Percentiles rank a stretch among this genome's conserved stretches.
phyloP scores from a whole-genome alignment of 805 yeast species.

The Alloascoidea hylecoeti region DNA sequence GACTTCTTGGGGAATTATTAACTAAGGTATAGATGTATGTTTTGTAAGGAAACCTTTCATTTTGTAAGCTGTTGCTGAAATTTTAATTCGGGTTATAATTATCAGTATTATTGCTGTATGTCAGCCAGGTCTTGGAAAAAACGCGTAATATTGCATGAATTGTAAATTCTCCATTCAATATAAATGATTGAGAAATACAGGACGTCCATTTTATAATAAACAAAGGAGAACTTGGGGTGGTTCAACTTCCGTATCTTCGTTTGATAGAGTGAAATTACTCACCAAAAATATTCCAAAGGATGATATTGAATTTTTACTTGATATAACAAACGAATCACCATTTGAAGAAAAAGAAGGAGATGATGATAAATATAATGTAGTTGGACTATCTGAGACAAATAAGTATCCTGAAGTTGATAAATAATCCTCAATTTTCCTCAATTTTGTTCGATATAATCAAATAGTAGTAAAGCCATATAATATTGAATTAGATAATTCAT shows the following conservation, averaged over 20 bases:
- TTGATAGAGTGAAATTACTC: too few relatives aligned
- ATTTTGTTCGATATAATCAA: conserved; percentile 37
- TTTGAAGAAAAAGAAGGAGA: conserved; percentile 15
- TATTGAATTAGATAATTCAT: conserved; percentile 36
- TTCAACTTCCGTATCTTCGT: conserved; percentile 31
- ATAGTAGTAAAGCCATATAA: conserved; percentile 49
- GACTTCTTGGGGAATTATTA: too few relatives aligned
- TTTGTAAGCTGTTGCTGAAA: too few relatives aligned
- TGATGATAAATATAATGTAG: conserved; percentile 15
- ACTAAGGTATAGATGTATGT: too few relatives aligned
- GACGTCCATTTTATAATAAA: conserved; percentile 31
- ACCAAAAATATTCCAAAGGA: too few relatives aligned
- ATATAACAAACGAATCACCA: conserved; percentile 1
- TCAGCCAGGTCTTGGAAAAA: too few relatives aligned
- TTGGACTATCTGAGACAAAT: conserved; percentile 8
- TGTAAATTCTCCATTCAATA: too few relatives aligned
- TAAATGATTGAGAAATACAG: too few relatives aligned
- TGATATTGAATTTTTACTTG: not conserved
- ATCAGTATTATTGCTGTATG: too few relatives aligned
- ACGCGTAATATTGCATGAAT: too few relatives aligned
- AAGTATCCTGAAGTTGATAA: conserved; percentile 9
- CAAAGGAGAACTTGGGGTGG: conserved; percentile 82
- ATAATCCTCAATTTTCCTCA: conserved; percentile 14
- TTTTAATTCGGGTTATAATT: too few relatives aligned
- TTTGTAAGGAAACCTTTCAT: too few relatives aligned